Percentiles rank a stretch among this genome's conserved stretches.
Evolutionary conservation across 1,139 yeast genomes (phyloP).

Genomic region (Geotrichum bryndzae): DNA sequence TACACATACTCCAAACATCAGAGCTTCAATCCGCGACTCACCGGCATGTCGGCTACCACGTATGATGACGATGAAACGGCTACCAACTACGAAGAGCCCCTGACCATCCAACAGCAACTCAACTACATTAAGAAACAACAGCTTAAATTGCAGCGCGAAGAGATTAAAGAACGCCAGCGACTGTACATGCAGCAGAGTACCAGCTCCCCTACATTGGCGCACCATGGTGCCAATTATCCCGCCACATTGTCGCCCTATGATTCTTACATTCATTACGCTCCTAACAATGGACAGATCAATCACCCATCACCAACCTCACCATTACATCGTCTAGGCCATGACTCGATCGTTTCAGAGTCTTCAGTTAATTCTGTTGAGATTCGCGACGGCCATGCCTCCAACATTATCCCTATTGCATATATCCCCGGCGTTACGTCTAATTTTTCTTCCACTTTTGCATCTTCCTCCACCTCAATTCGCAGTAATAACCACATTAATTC

Average conservation of each 20-base stretch:
- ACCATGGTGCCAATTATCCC: not conserved
- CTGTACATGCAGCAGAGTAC: not conserved
- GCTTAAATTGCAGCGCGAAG: constrained; percentile 12
- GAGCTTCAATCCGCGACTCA: not conserved
- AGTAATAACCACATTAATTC: not conserved
- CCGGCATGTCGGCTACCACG: not conserved
- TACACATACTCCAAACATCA: not conserved
- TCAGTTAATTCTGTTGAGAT: constrained; percentile 1
- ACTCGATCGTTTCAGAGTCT: constrained; percentile 1
- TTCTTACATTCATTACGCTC: constrained; percentile 2
- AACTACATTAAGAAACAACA: constrained; percentile 17
- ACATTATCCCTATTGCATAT: constrained; percentile 80
- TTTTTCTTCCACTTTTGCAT: constrained; percentile 10
- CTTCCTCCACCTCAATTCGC: constrained; percentile 1
- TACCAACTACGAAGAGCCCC: not conserved
- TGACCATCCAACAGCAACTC: constrained; percentile 14
- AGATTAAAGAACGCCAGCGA: constrained; percentile 7
- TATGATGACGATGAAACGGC: not conserved
- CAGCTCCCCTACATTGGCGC: not conserved
- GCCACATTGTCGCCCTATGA: constrained; percentile 3
- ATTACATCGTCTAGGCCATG: not conserved
- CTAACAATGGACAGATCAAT: constrained; percentile 1
- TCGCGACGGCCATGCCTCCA: constrained; percentile 51
- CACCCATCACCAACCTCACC: constrained; percentile 7
- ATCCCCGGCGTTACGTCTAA: constrained; percentile 67